Conservation (phyloP, 306 rosid genomes). For the Quercus ilex region DNA sequence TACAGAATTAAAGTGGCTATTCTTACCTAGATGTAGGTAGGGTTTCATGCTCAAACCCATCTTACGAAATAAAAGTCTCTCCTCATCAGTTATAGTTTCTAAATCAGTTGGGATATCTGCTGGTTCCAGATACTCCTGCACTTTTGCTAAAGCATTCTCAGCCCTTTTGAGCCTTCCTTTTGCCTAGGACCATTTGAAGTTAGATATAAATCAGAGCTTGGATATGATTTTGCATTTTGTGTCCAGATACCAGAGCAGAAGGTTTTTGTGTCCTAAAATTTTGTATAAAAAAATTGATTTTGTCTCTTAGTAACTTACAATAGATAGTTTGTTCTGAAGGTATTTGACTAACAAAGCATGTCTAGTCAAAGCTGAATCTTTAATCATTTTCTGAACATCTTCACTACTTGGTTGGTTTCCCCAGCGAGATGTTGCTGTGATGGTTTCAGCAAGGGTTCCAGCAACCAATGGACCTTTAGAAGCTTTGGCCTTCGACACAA, state of each 20-base stretch:
- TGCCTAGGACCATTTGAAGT: conserved; percentile 52
- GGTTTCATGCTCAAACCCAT: conserved; percentile 96
- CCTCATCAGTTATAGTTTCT: conserved; percentile 79
- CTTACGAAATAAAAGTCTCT: conserved; percentile 79
- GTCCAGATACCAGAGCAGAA: not conserved
- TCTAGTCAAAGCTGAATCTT: conserved; percentile 58
- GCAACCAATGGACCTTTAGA: conserved; percentile 54
- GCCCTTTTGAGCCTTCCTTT: conserved; percentile 67
- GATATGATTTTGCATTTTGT: not conserved
- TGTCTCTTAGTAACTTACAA: conserved; percentile 48
- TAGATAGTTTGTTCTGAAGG: conserved; percentile 60
- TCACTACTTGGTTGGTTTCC: conserved; percentile 51
- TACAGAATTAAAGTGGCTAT: conserved; percentile 15
- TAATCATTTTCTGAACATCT: conserved; percentile 64
- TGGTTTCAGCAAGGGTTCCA: conserved; percentile 90
- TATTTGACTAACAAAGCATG: conserved; percentile 46
- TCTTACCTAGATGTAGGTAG: conserved; percentile 70
- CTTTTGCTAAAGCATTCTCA: conserved; percentile 66
- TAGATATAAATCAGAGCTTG: conserved; percentile 23
- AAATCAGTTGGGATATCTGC: conserved; percentile 80
- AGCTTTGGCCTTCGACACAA: conserved; percentile 37
- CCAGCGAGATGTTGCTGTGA: conserved; percentile 85
- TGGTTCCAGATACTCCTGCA: conserved; percentile 63
- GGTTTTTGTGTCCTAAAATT: not conserved
- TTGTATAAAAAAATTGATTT: conserved; percentile 16